These are phyloP conservation scores for Strigomonas culicis DNA, from an alignment of 208 protist genomes.

Conservation along the genomic window DNA sequence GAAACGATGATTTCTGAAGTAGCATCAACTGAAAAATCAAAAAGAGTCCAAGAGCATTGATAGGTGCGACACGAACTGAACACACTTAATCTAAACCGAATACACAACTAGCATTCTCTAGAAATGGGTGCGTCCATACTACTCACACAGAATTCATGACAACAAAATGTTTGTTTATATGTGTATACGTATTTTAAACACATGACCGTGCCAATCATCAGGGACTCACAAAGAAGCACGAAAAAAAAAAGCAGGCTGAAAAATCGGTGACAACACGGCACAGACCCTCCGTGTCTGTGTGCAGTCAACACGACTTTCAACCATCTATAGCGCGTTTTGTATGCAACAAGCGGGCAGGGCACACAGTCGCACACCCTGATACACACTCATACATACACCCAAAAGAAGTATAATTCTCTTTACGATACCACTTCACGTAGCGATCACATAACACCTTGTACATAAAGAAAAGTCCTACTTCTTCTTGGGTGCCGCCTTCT, in stretches of 20 bases:
- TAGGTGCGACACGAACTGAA: neutral
- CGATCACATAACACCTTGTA: neutral
- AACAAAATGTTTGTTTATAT: neutral
- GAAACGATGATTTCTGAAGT: neutral
- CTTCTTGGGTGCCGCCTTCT: slow-evolving; percentile 15
- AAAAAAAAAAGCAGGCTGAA: slow-evolving; percentile 1
- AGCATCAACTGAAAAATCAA: neutral
- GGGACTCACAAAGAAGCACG: neutral
- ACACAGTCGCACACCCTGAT: neutral
- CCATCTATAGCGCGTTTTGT: too few species aligned
- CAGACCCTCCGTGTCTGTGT: too few species aligned
- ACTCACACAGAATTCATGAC: neutral
- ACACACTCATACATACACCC: slow-evolving; percentile 1
- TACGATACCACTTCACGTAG: too few species aligned
- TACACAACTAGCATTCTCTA: neutral
- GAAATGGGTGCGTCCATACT: neutral
- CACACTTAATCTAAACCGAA: neutral
- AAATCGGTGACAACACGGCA: neutral
- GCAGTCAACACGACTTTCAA: too few species aligned
- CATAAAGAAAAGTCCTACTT: slow-evolving; percentile 5
- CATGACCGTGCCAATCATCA: neutral
- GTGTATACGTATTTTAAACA: too few species aligned
- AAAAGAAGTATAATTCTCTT: neutral
- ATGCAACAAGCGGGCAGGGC: too few species aligned
- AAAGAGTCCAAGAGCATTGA: slow-evolving; percentile 2